Conservation (phyloP, 108 stramenopile species). For the Skeletonema grethae region DNA sequence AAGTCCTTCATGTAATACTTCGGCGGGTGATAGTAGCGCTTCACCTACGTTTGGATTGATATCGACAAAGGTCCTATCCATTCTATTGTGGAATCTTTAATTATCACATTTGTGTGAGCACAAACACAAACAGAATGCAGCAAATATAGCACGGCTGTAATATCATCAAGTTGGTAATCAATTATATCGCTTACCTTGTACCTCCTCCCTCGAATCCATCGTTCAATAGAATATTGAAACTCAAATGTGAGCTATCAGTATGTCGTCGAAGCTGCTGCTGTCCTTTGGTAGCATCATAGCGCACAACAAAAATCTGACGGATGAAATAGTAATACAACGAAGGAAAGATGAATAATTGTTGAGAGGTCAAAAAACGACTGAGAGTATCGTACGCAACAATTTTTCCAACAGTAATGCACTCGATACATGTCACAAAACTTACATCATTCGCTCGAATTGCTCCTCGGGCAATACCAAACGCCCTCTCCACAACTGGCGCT, state of each 20-base stretch:
- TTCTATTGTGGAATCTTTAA: constrained; percentile 13
- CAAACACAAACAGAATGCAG: too few relatives aligned
- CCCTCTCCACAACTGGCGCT: constrained; percentile 55
- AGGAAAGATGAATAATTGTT: too few relatives aligned
- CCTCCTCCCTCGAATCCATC: constrained; percentile 77
- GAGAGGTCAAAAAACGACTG: too few relatives aligned
- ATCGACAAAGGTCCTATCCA: constrained; percentile 38
- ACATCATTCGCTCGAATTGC: constrained; percentile 64
- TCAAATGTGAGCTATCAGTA: constrained; percentile 58
- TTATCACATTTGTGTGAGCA: too few relatives aligned
- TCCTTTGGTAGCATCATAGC: constrained; percentile 50
- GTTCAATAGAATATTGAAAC: constrained; percentile 64
- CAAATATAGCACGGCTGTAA: too few relatives aligned
- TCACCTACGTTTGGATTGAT: constrained; percentile 54
- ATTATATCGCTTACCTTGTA: constrained; percentile 16
- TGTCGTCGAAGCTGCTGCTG: constrained; percentile 45
- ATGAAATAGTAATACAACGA: too few relatives aligned
- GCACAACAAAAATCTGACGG: constrained; percentile 53
- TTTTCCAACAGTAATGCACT: too few relatives aligned
- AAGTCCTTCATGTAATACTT: constrained; percentile 62
- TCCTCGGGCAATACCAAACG: constrained; percentile 47
- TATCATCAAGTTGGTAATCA: too few relatives aligned
- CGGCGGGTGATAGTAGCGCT: constrained; percentile 47
- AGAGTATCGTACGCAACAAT: too few relatives aligned
- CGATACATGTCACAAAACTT: too few relatives aligned